These are phyloP conservation scores for Cystobasidium tubakii DNA, from an alignment of 768 basidiomycete genomes.

Conservation along the genomic window DNA sequence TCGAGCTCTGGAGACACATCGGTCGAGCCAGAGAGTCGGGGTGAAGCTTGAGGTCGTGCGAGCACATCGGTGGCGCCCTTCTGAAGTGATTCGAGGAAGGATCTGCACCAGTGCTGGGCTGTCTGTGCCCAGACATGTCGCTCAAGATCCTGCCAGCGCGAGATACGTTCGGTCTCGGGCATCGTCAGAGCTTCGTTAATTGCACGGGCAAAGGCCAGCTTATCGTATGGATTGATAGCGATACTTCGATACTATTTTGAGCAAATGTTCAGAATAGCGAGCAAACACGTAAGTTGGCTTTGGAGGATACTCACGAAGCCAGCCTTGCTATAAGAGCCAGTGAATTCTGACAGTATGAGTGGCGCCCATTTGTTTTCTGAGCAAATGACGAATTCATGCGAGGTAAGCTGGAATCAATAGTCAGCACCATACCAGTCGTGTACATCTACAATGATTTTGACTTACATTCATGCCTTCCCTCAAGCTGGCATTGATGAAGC, in stretches of 20 bases:
- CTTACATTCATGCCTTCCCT: slow-evolving; percentile 73
- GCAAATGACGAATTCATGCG: slow-evolving; percentile 61
- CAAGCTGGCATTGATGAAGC: slow-evolving; percentile 74
- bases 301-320: slow-evolving; percentile 61
- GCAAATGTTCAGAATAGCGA: slow-evolving; percentile 8
- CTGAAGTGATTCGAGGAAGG: slow-evolving; percentile 20
- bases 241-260: neutral
- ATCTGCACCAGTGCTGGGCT: slow-evolving; percentile 68
- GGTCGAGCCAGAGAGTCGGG: slow-evolving; percentile 17
- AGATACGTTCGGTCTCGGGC: slow-evolving; percentile 64
- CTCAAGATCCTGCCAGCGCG: slow-evolving; percentile 75
- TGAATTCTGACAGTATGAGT: slow-evolving; percentile 65
- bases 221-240: slow-evolving; percentile 5
- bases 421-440: too few species aligned
- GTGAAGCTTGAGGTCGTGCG: slow-evolving; percentile 66
- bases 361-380: slow-evolving; percentile 66
- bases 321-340: slow-evolving; percentile 76
- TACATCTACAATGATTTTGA: too few species aligned
- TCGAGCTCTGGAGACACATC: slow-evolving; percentile 69
- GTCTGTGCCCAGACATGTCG: slow-evolving; percentile 80
- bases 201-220: slow-evolving; percentile 11
- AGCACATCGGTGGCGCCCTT: slow-evolving; percentile 48
- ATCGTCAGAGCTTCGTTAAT: slow-evolving; percentile 62
- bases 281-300: slow-evolving; percentile 74
- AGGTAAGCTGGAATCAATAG: slow-evolving; percentile 46